Conservation (phyloP, 164 flowering plant species). For the Hamamelis virginiana region DNA sequence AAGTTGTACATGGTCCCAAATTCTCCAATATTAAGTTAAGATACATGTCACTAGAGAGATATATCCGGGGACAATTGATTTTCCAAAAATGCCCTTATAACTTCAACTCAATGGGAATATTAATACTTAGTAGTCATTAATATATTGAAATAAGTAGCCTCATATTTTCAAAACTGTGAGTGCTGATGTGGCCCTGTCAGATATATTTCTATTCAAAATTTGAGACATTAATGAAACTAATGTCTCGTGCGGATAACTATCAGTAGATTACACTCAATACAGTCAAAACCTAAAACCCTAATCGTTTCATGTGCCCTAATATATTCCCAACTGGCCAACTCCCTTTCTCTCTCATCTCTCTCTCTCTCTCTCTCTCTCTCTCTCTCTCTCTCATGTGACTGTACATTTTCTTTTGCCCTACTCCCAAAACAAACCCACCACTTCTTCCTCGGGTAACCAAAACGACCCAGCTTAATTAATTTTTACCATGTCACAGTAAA, state of each 20-base stretch:
- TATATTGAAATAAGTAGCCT: no score
- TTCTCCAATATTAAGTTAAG: no score
- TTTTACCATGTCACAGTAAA: slow-evolving; percentile 26
- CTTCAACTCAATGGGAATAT: background rate
- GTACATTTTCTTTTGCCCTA: slow-evolving; percentile 30
- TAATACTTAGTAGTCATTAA: no score
- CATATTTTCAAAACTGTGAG: background rate
- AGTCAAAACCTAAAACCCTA: slow-evolving; percentile 32
- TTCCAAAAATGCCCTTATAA: background rate
- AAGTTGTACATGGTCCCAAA: no score
- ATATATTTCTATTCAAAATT: background rate
- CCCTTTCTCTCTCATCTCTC: slow-evolving; percentile 13
- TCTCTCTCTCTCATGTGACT: slow-evolving; percentile 29
- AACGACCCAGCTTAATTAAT: slow-evolving; percentile 19
- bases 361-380: slow-evolving; percentile 8
- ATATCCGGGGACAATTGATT: no score
- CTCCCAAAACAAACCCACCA: slow-evolving; percentile 80
- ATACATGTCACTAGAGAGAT: no score
- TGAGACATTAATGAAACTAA: slow-evolving; percentile 9
- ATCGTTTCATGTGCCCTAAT: slow-evolving; percentile 35
- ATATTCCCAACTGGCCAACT: slow-evolving; percentile 10
- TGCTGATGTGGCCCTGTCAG: background rate
- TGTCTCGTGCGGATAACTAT: slow-evolving; percentile 23
- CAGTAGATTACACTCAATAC: slow-evolving; percentile 4
- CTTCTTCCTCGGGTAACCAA: slow-evolving; percentile 60